These are phyloP conservation scores for Boletus nobilissimus DNA, from an alignment of 1,284 basidiomycete species.

Conservation along the genomic window DNA sequence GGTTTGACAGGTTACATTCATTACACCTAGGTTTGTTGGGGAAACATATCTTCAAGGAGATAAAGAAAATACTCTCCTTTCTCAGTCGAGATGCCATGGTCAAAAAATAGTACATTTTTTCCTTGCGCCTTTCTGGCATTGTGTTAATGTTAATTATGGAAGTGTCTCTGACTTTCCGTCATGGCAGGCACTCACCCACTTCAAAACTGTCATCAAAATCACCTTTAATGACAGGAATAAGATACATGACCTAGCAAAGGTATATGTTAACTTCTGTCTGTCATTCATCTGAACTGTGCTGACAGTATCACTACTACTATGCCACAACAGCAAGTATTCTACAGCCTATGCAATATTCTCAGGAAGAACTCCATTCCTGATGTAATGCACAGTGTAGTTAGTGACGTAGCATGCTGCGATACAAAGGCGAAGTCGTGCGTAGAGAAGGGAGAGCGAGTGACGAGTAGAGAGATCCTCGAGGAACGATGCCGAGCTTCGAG, in stretches of 20 bases:
- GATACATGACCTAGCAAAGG: background rate
- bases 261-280: background rate
- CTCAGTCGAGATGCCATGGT: background rate
- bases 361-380: background rate
- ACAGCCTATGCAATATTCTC: background rate
- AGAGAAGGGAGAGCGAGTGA: too few relatives aligned
- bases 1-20: background rate
- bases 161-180: background rate
- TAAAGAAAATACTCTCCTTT: background rate
- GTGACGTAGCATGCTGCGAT: too few relatives aligned
- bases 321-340: background rate
- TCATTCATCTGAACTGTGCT: background rate
- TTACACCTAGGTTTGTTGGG: background rate
- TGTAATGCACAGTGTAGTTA: too few relatives aligned
- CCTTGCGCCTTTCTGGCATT: background rate
- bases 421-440: too few relatives aligned
- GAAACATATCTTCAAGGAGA: background rate
- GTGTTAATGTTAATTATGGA: background rate
- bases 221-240: background rate
- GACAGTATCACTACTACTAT: background rate
- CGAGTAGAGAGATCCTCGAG: too few relatives aligned
- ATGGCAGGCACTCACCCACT: background rate
- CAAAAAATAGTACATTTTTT: background rate
- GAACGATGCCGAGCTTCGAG: too few relatives aligned
- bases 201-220: background rate